Conservation (phyloP, 2,329 filamentous ascomycete genomes). For the Exophiala sp. region DNA sequence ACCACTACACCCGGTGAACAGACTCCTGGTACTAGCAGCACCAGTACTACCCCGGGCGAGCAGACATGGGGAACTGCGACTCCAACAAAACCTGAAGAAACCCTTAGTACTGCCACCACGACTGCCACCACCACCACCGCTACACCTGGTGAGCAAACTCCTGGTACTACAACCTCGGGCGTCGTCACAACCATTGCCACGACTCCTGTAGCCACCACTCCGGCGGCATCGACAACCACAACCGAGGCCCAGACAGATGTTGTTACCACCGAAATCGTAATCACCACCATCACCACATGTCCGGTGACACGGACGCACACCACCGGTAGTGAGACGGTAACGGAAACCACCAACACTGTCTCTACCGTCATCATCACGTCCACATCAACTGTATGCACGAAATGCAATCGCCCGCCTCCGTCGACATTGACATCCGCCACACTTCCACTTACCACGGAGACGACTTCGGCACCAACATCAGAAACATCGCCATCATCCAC, state of each 20-base stretch:
- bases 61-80: conserved; percentile 5
- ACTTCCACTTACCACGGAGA: conserved; percentile 39
- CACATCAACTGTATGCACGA: conserved; percentile 12
- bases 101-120: conserved; percentile 10
- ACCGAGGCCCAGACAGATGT: conserved; percentile 8
- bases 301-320: conserved; percentile 17
- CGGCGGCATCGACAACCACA: conserved; percentile 2
- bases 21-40: conserved; percentile 2
- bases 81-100: conserved; percentile 2
- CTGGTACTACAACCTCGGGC: conserved; percentile 25
- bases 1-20: conserved; percentile 3
- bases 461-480: conserved; percentile 30
- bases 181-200: conserved; percentile 14
- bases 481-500: neutral
- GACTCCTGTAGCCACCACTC: neutral
- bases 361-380: conserved; percentile 15
- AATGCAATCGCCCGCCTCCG: conserved; percentile 10
- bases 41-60: conserved; percentile 9
- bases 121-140: conserved; percentile 23
- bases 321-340: conserved; percentile 13
- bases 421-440: conserved; percentile 6
- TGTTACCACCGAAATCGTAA: conserved; percentile 12
- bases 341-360: conserved; percentile 9
- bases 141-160: conserved; percentile 3
- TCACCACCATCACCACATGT: conserved; percentile 11